Percentiles rank a stretch among this genome's conserved stretches.
Evolutionary conservation across 2,329 filamentous ascomycete genomes (phyloP).

Genomic region (Ceratocystis papillata): DNA sequence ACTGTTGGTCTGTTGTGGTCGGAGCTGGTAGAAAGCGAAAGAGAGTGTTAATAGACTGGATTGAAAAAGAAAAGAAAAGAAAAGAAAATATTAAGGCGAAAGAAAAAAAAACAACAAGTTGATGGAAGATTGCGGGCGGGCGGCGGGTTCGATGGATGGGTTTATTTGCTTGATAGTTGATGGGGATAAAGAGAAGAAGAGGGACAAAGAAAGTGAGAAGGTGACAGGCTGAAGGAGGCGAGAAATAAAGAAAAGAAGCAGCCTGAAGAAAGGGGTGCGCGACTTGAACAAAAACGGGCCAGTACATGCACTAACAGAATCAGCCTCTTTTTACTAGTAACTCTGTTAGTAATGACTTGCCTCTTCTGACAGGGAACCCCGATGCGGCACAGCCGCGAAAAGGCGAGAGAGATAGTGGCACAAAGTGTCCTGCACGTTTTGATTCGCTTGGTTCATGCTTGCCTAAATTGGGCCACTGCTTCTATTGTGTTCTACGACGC

Average conservation of each 20-base stretch:
- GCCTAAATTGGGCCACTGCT: constrained; percentile 4
- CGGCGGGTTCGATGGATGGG: constrained; percentile 17
- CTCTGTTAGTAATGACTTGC: background rate
- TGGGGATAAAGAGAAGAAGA: constrained; percentile 20
- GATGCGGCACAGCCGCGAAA: constrained; percentile 13
- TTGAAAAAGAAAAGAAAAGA: constrained; percentile 22
- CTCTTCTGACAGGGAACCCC: constrained; percentile 6
- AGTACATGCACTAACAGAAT: background rate
- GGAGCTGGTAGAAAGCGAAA: constrained; percentile 2
- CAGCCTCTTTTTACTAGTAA: background rate
- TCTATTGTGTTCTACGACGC: constrained; percentile 17
- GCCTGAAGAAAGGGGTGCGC: constrained; percentile 4
- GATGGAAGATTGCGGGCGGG: constrained; percentile 20
- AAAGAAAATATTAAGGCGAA: constrained; percentile 11
- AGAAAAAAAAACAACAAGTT: background rate
- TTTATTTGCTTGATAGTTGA: constrained; percentile 12
- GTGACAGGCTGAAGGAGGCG: constrained; percentile 2
- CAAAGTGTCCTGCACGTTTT: background rate
- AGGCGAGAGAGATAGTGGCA: constrained; percentile 11
- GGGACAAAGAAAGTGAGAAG: constrained; percentile 15
- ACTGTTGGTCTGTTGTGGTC: background rate
- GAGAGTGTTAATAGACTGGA: constrained; percentile 10
- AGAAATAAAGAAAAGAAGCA: constrained; percentile 8
- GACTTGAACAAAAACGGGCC: constrained; percentile 13
- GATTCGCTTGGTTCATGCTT: background rate